Percentiles rank a stretch among this genome's conserved stretches.
These are phyloP conservation scores for Cucurbita maxima DNA, from an alignment of 306 rosid species.

Conservation along the genomic window DNA sequence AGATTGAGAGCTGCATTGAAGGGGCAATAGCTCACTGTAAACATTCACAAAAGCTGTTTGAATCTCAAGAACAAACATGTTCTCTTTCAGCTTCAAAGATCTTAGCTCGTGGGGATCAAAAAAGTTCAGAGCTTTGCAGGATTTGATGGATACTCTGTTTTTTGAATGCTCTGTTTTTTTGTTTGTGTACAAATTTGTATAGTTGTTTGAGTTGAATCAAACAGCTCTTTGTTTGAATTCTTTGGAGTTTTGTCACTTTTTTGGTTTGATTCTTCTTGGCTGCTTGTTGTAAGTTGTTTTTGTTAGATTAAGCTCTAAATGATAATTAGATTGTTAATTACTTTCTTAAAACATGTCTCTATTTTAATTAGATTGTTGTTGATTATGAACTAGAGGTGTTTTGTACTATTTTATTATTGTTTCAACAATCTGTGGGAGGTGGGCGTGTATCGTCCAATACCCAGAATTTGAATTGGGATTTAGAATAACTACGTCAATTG, in stretches of 20 bases:
- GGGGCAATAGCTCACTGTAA: conserved; percentile 97
- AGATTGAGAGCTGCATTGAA: conserved; percentile 58
- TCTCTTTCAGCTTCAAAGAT: conserved; percentile 23
- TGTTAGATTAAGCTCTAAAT: background rate
- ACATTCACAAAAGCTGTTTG: conserved; percentile 29
- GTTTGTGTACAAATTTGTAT: background rate
- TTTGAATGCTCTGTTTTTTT: background rate
- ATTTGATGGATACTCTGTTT: background rate
- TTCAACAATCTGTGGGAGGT: no score
- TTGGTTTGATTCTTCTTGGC: background rate
- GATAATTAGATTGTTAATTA: background rate
- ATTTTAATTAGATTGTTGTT: no score
- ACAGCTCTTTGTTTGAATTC: conserved; percentile 1
- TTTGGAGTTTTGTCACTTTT: background rate
- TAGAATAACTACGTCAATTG: no score
- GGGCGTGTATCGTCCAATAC: no score
- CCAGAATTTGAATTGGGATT: no score
- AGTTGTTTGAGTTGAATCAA: background rate
- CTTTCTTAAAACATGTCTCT: background rate
- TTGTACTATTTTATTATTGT: no score
- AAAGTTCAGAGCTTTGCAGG: conserved; percentile 16
- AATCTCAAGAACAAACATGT: conserved; percentile 18
- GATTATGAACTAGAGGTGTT: no score
- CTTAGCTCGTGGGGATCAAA: conserved; percentile 24
- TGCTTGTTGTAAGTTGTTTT: background rate